phyloP scores from a whole-genome alignment of 345 rosid genomes.

The Crucihimalaya himalaica region DNA sequence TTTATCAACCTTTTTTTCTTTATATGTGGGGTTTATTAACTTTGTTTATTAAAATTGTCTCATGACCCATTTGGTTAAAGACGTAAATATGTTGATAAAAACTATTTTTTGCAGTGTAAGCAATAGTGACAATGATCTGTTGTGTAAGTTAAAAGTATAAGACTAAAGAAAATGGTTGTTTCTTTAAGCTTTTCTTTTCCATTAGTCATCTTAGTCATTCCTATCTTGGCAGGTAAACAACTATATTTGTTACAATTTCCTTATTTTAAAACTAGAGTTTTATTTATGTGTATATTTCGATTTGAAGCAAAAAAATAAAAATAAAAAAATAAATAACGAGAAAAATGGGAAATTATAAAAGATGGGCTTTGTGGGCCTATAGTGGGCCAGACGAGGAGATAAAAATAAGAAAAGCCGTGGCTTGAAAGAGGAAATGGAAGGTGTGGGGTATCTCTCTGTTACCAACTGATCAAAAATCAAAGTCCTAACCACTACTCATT shows the following conservation, averaged over 20 bases:
- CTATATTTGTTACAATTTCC: slow-evolving; percentile 4
- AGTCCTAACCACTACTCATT: slow-evolving; percentile 41
- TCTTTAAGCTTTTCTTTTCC: slow-evolving; percentile 16
- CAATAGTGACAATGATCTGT: slow-evolving; percentile 34
- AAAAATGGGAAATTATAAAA: neutral
- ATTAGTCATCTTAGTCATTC: neutral
- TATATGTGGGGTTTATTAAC: neutral
- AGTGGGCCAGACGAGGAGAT: slow-evolving; percentile 23
- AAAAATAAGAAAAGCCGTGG: neutral
- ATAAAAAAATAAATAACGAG: too few species aligned
- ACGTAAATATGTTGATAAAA: neutral
- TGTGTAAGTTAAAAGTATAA: neutral
- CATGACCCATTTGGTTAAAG: slow-evolving; percentile 12
- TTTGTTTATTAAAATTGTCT: slow-evolving; percentile 10
- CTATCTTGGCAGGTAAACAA: neutral
- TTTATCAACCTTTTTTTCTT: neutral
- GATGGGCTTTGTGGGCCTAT: slow-evolving; percentile 31
- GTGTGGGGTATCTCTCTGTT: slow-evolving; percentile 36
- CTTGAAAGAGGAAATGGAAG: slow-evolving; percentile 19
- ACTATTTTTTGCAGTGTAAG: slow-evolving; percentile 16
- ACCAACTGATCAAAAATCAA: slow-evolving; percentile 32
- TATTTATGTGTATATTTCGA: neutral
- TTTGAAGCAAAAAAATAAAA: neutral
- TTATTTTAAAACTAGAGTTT: neutral
- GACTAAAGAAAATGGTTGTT: slow-evolving; percentile 14